Evolutionary conservation across 2,329 filamentous ascomycete species (phyloP).

Genomic region (Ilyonectria mors-panacis): DNA sequence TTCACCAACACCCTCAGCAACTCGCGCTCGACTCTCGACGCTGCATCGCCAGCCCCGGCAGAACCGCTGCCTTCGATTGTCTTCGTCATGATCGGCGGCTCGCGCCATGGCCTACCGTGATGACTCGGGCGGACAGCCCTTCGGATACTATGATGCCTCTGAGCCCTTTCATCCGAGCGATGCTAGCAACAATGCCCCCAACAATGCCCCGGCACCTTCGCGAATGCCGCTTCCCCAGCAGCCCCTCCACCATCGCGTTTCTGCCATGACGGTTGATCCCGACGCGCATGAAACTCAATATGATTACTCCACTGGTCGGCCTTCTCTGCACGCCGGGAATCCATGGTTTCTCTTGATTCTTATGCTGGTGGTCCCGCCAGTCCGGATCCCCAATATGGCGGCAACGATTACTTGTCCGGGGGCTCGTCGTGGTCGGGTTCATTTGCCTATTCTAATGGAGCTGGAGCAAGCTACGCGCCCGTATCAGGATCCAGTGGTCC

Average conservation of each 20-base stretch:
- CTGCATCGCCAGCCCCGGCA: not conserved
- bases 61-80: not conserved
- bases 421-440: slow-evolving; percentile 47
- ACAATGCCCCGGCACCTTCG: not conserved
- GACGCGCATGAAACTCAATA: slow-evolving; percentile 48
- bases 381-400: slow-evolving; percentile 35
- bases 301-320: slow-evolving; percentile 39
- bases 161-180: slow-evolving; percentile 15
- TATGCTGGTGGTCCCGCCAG: slow-evolving; percentile 37
- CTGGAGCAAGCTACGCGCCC: slow-evolving; percentile 48
- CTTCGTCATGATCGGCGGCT: slow-evolving; percentile 42
- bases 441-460: slow-evolving; percentile 47
- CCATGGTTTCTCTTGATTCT: slow-evolving; percentile 59
- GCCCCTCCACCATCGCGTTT: slow-evolving; percentile 51
- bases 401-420: slow-evolving; percentile 39
- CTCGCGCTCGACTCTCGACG: not conserved
- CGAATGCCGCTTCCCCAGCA: slow-evolving; percentile 15
- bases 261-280: slow-evolving; percentile 53
- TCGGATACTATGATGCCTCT: slow-evolving; percentile 39
- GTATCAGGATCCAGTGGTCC: slow-evolving; percentile 40
- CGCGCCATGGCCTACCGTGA: slow-evolving; percentile 51
- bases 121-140: slow-evolving; percentile 50
- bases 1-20: not conserved
- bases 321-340: slow-evolving; percentile 54
- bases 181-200: not conserved